phyloP scores from a whole-genome alignment of 257 asterid species.

The Solanum paucissectum region DNA sequence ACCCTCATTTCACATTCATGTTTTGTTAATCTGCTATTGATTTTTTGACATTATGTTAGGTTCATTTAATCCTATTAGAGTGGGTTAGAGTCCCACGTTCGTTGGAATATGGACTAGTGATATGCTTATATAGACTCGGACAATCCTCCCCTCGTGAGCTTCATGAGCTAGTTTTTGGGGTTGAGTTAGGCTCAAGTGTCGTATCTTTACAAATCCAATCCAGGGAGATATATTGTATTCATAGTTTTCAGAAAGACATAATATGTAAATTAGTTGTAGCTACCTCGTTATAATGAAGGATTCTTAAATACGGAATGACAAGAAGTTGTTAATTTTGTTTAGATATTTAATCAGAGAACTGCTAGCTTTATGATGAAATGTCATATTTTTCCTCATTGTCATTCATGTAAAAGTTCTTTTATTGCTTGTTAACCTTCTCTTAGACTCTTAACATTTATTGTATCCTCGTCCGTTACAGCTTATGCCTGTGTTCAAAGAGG shows the following conservation, averaged over 20 bases:
- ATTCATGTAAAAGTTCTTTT: neutral
- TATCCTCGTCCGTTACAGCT: neutral
- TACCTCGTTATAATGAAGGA: neutral
- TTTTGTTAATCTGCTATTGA: neutral
- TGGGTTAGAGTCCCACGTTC: neutral
- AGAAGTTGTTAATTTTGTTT: neutral
- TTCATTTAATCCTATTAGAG: neutral
- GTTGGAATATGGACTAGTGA: neutral
- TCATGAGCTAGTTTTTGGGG: neutral
- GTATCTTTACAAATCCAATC: neutral
- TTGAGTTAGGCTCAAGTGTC: neutral
- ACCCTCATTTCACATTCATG: neutral
- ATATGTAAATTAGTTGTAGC: neutral
- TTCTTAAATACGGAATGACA: neutral
- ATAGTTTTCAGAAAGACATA: neutral
- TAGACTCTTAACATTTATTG: neutral
- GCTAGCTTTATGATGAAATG: neutral
- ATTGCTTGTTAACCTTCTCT: neutral
- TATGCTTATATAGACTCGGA: neutral
- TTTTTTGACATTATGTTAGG: neutral
- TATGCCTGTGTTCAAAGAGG: slow-evolving; percentile 12
- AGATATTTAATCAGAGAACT: neutral
- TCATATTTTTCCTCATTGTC: neutral
- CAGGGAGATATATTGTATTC: neutral
- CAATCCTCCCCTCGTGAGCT: neutral